Conservation (phyloP, 306 rosid genomes). For the Mimosa bimucronata region DNA sequence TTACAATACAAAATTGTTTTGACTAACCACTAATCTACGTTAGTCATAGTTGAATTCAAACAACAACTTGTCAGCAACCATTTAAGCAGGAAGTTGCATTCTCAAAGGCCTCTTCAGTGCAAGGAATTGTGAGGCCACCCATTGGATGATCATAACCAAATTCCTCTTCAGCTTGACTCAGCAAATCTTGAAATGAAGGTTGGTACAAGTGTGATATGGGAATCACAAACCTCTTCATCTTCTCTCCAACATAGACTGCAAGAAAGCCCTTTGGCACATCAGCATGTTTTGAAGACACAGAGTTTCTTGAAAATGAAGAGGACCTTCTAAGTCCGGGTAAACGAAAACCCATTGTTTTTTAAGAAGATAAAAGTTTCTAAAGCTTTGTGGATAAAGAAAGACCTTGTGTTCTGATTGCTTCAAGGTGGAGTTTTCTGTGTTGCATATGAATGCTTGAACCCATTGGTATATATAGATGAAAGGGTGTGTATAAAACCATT, state of each 20-base stretch:
- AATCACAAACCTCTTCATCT: conserved; percentile 49
- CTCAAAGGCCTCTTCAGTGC: conserved; percentile 34
- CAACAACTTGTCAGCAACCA: neutral
- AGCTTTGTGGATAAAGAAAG: neutral
- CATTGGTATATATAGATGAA: conserved; percentile 34
- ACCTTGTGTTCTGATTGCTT: conserved; percentile 20
- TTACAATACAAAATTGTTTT: conserved; percentile 26
- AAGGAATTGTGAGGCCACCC: conserved; percentile 62
- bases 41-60: neutral
- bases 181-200: conserved; percentile 47
- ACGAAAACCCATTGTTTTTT: conserved; percentile 35
- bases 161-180: conserved; percentile 51
- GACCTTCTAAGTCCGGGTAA: conserved; percentile 33
- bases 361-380: neutral
- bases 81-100: neutral
- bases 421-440: neutral
- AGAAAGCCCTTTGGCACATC: conserved; percentile 52
- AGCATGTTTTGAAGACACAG: conserved; percentile 25
- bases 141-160: conserved; percentile 55
- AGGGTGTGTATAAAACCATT: neutral
- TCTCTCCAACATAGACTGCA: conserved; percentile 53
- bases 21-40: conserved; percentile 31
- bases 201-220: conserved; percentile 48
- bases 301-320: conserved; percentile 2
- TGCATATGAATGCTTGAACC: neutral